Conservation (phyloP, 495 filamentous ascomycete genomes). For the Lophium mytilinum region DNA sequence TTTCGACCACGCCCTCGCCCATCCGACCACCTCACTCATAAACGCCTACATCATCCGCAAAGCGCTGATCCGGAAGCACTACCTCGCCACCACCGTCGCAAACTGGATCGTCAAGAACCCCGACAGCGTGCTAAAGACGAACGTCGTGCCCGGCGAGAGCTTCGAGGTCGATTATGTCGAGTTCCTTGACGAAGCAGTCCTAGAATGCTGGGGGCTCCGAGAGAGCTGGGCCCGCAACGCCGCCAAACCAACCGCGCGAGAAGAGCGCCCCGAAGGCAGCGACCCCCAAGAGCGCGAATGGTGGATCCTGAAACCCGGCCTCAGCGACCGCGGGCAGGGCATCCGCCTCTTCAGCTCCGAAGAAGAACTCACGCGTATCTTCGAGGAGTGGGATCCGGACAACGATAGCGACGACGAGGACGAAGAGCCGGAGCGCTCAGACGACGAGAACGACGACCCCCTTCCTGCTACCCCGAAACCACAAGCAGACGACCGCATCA, state of each 20-base stretch:
- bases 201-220: constrained; percentile 78
- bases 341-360: constrained; percentile 81
- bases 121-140: constrained; percentile 51
- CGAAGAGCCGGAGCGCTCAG: no score
- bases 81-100: constrained; percentile 67
- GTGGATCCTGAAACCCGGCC: constrained; percentile 97
- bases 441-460: constrained; percentile 23
- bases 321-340: constrained; percentile 93
- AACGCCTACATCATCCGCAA: constrained; percentile 93
- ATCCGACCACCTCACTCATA: constrained; percentile 51
- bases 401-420: constrained; percentile 56
- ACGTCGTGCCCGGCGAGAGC: constrained; percentile 65
- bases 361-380: constrained; percentile 70
- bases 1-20: constrained; percentile 60
- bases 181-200: constrained; percentile 86
- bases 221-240: constrained; percentile 65
- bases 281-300: constrained; percentile 57
- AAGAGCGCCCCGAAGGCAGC: constrained; percentile 1
- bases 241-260: no score
- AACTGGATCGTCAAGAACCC: constrained; percentile 80
- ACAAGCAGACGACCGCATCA: constrained; percentile 49
- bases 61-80: constrained; percentile 95
- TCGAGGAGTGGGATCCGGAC: constrained; percentile 72
- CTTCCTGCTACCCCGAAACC: no score
- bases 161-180: constrained; percentile 96